These are phyloP conservation scores for Rhododendron molle DNA, from an alignment of 148 eudicot species.

Conservation along the genomic window DNA sequence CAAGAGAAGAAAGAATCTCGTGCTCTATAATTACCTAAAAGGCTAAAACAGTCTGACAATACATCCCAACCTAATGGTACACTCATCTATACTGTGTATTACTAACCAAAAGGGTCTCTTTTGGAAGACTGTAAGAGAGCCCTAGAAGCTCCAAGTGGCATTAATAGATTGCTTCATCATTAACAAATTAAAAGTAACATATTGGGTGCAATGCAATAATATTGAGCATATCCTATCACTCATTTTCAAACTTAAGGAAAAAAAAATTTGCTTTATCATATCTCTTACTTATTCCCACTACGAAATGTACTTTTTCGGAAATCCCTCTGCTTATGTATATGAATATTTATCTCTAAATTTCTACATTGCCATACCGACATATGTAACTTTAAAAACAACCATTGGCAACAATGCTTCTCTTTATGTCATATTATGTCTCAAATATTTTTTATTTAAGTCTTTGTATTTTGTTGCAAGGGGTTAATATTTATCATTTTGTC, in stretches of 20 bases:
- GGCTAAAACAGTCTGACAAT: not conserved
- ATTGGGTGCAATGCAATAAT: not conserved
- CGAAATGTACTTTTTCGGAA: not conserved
- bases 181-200: not conserved
- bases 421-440: not conserved
- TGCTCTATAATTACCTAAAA: not conserved
- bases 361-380: not conserved
- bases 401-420: not conserved
- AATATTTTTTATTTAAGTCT: not conserved
- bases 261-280: not conserved
- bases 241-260: not conserved
- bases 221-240: not conserved
- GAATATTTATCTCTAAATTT: too few species aligned
- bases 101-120: not conserved
- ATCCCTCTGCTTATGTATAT: not conserved
- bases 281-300: not conserved
- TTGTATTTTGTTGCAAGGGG: not conserved
- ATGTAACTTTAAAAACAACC: not conserved
- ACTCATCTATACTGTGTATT: not conserved
- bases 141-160: not conserved
- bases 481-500: not conserved
- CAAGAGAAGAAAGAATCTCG: not conserved
- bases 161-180: not conserved
- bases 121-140: not conserved
- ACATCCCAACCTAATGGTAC: not conserved